Percentiles rank a stretch among this genome's conserved stretches.
Conservation (phyloP, 2,329 filamentous ascomycete genomes). For the Botrytis hyacinthi region DNA sequence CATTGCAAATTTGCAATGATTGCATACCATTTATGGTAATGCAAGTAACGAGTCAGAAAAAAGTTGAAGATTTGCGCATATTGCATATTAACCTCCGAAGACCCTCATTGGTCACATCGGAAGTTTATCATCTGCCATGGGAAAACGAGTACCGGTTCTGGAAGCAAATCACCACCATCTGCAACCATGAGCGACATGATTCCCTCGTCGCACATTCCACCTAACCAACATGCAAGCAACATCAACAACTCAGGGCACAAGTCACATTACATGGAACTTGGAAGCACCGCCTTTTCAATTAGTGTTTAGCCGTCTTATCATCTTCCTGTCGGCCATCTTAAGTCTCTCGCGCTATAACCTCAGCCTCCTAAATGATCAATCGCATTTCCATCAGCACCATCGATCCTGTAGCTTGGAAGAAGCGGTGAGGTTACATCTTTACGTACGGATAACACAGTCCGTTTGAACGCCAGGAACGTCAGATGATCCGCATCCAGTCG, state of each 20-base stretch:
- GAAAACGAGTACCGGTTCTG: slow-evolving; percentile 7
- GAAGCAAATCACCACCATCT: slow-evolving; percentile 6
- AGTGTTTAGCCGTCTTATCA: slow-evolving; percentile 9
- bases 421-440: slow-evolving; percentile 11
- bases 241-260: not conserved
- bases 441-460: not conserved
- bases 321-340: not conserved
- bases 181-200: slow-evolving; percentile 3
- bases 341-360: not conserved
- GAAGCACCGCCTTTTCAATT: slow-evolving; percentile 3
- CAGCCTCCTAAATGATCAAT: slow-evolving; percentile 4
- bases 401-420: not conserved
- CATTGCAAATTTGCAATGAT: not conserved
- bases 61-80: not conserved
- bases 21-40: not conserved
- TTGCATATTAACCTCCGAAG: slow-evolving; percentile 11
- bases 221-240: not conserved
- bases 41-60: slow-evolving; percentile 1
- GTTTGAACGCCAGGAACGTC: not conserved
- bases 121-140: slow-evolving; percentile 1
- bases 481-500: slow-evolving; percentile 14
- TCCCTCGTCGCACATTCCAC: too few species aligned
- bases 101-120: slow-evolving; percentile 8
- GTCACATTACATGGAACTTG: not conserved
- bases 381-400: not conserved